phyloP scores from a whole-genome alignment of 495 filamentous ascomycete species.

The Neurospora tetrasperma region DNA sequence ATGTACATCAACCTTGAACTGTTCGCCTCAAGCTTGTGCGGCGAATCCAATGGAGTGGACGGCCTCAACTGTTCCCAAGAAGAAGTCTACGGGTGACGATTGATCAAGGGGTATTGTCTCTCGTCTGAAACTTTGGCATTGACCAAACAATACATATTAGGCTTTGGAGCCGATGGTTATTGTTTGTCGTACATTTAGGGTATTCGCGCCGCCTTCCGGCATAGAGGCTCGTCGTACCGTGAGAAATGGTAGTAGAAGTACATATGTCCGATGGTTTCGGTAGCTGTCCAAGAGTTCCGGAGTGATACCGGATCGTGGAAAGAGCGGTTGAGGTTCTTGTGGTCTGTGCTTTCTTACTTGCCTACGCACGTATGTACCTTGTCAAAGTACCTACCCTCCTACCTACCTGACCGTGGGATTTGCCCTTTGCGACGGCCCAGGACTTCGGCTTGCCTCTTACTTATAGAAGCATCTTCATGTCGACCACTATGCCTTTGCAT shows the following conservation, averaged over 20 bases:
- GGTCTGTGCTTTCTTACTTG: neutral
- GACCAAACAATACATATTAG: neutral
- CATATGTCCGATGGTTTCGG: neutral
- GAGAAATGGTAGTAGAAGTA: neutral
- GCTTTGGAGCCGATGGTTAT: neutral
- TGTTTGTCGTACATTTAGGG: neutral
- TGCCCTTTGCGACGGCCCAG: neutral
- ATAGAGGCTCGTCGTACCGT: neutral
- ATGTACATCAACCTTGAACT: neutral
- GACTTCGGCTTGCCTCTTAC: neutral
- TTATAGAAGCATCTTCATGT: neutral
- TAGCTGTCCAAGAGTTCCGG: neutral
- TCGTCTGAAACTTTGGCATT: neutral
- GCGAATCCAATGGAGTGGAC: neutral
- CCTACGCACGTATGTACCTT: neutral
- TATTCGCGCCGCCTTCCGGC: neutral
- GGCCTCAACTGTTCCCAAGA: neutral
- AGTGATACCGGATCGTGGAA: neutral
- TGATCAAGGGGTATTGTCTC: neutral
- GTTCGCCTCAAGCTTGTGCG: neutral
- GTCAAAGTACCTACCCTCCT: neutral
- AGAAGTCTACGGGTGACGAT: neutral
- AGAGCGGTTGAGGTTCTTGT: neutral
- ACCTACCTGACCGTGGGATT: neutral
- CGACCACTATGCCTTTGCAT: neutral